These are phyloP conservation scores for Spencermartinsiella ligniputridi DNA, from an alignment of 1,139 yeast species.

Conservation along the genomic window DNA sequence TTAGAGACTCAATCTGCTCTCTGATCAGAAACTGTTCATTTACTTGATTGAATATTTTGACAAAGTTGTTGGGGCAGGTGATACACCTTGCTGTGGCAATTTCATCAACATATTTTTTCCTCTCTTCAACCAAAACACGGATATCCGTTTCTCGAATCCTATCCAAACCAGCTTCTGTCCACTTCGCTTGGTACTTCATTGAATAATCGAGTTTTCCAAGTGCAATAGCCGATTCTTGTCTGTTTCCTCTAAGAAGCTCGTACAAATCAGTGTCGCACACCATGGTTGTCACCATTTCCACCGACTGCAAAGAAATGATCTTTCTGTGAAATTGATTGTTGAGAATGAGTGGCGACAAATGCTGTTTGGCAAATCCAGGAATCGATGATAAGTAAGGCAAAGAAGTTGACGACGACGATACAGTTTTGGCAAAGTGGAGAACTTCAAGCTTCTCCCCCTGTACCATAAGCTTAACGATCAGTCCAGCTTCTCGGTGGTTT, in stretches of 20 bases:
- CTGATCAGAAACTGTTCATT: slow-evolving; percentile 46
- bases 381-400: slow-evolving; percentile 50
- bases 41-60: slow-evolving; percentile 45
- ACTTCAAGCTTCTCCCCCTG: background rate
- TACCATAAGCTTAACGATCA: slow-evolving; percentile 20
- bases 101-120: slow-evolving; percentile 38
- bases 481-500: slow-evolving; percentile 44
- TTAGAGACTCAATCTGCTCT: slow-evolving; percentile 51
- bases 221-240: slow-evolving; percentile 42
- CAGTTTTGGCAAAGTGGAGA: background rate
- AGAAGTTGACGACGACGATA: background rate
- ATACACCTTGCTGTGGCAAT: slow-evolving; percentile 33
- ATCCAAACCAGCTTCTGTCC: slow-evolving; percentile 38
- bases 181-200: slow-evolving; percentile 41
- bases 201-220: slow-evolving; percentile 40
- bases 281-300: slow-evolving; percentile 51
- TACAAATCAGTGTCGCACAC: slow-evolving; percentile 37
- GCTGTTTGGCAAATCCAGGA: slow-evolving; percentile 30
- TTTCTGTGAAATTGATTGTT: slow-evolving; percentile 32
- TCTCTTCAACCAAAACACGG: slow-evolving; percentile 32
- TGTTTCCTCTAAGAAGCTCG: slow-evolving; percentile 43
- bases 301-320: slow-evolving; percentile 43
- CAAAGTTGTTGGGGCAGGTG: slow-evolving; percentile 38
- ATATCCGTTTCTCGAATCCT: background rate
- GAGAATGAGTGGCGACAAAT: slow-evolving; percentile 31